These are phyloP conservation scores for Thuja plicata DNA, from an alignment of 83 land plant species.

Conservation along the genomic window DNA sequence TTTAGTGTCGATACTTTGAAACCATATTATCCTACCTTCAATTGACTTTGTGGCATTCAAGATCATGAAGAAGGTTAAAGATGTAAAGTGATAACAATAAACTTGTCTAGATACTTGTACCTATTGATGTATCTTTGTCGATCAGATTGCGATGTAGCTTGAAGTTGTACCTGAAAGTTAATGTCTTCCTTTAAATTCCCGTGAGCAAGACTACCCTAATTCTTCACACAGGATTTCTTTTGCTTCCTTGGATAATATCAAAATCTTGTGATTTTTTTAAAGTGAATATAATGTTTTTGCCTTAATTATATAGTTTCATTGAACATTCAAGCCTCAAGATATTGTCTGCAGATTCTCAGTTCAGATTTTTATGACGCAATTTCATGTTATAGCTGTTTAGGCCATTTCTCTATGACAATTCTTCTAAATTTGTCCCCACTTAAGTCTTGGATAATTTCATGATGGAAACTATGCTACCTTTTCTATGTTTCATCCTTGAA, in stretches of 20 bases:
- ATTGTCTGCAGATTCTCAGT: not conserved
- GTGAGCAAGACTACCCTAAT: too few species aligned
- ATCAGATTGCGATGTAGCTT: not conserved
- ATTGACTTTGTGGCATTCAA: not conserved
- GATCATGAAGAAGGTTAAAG: not conserved
- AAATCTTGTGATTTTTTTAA: too few species aligned
- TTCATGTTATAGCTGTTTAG: not conserved
- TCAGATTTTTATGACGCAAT: not conserved
- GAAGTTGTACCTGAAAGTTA: not conserved
- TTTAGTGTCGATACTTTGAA: not conserved
- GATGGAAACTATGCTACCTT: not conserved
- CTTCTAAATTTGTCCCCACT: not conserved
- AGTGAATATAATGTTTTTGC: not conserved
- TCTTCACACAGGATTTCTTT: not conserved
- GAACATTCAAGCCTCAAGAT: not conserved
- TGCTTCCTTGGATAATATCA: not conserved
- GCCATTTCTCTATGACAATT: not conserved
- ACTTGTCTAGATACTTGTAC: not conserved
- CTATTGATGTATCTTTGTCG: not conserved
- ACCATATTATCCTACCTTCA: not conserved
- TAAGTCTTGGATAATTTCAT: not conserved
- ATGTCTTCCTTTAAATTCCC: too few species aligned
- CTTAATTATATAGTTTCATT: not conserved
- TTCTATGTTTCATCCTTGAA: too few species aligned
- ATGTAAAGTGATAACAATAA: too few species aligned